Conservation (phyloP, 2,329 filamentous ascomycete species). For the Colletotrichum navitas region DNA sequence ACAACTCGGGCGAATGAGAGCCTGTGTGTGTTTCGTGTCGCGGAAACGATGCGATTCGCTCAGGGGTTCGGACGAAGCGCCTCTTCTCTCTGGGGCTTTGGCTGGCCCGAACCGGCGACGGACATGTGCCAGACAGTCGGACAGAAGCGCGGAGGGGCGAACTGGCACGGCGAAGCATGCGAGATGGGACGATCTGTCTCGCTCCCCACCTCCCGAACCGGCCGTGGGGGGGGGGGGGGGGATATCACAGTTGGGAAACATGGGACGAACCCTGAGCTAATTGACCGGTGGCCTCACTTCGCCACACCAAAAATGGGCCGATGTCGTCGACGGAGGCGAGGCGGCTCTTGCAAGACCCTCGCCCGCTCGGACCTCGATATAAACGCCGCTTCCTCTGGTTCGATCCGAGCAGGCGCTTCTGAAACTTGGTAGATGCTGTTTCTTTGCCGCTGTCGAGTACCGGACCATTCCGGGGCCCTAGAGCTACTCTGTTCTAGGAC, state of each 20-base stretch:
- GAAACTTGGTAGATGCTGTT: not conserved
- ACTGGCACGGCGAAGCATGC: not conserved
- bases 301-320: not conserved
- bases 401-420: not conserved
- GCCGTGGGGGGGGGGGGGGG: not conserved
- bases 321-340: not conserved
- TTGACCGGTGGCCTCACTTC: not conserved
- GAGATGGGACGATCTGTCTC: constrained; percentile 9
- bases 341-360: not conserved
- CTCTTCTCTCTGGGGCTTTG: not conserved
- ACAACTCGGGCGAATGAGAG: not conserved
- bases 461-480: too few species aligned
- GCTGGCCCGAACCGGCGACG: constrained; percentile 1
- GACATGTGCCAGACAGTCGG: constrained; percentile 13
- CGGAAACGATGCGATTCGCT: constrained; percentile 7
- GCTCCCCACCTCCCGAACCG: not conserved
- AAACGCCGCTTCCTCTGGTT: not conserved
- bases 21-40: not conserved
- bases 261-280: constrained; percentile 17
- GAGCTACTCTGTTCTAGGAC: too few species aligned
- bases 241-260: not conserved
- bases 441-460: too few species aligned
- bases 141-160: not conserved
- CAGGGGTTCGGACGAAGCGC: not conserved
- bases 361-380: not conserved